Base-by-base conservation (phyloP, 441 rosid species). In the Gossypium trilobum region DNA sequence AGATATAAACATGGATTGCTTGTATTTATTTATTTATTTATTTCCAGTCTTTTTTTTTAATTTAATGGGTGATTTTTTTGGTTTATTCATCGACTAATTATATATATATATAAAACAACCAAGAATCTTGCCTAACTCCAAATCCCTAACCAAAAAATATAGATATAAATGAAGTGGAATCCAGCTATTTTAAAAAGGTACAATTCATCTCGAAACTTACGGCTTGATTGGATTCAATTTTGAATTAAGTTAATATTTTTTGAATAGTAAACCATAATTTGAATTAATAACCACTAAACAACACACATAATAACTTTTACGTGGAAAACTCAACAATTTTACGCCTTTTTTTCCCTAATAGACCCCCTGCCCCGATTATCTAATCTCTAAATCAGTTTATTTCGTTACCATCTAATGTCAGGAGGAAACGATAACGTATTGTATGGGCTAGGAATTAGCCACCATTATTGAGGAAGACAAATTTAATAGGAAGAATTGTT, bases 41-140 rank as follows among this genome's bases (percentile, higher is more conserved):
- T 31, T 5, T 31, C 33, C 36, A 31, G 36, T 31, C 36, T 0
- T 52, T 17, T 52, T 52, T 17, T 5, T 1, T 5, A 5, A 17
- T 50, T 74, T 33, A 39, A 55, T 8, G 55, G 71, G 50, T 42
- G 51, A 22, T 11, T 20, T 50, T 64, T 71, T 72, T 23, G 80
- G 73, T 71, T 31, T 46, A 36, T 75, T 81, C 77, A 68, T 13
- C 17, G 4, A 51, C 6, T 51, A 10, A 48, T 48, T 13, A 70
- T 55, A 50, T 29, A 58, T 2, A 23, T 23, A 81, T 81, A 71
- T 75, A 72, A 29, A 29, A 29, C 33, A 29, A 29, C 33, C 78
- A 54, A 71, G 68, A 73, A 46, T 54, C 69, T 58, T 33, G 33
- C 51, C 58, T 54, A 60, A 8, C 42, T 5, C 65, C 11, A 27